Percentiles rank a stretch among this genome's conserved stretches.
Evolutionary conservation across 352 stramenopile species (phyloP).

Genomic region (Phytophthora pseudosyringae): DNA sequence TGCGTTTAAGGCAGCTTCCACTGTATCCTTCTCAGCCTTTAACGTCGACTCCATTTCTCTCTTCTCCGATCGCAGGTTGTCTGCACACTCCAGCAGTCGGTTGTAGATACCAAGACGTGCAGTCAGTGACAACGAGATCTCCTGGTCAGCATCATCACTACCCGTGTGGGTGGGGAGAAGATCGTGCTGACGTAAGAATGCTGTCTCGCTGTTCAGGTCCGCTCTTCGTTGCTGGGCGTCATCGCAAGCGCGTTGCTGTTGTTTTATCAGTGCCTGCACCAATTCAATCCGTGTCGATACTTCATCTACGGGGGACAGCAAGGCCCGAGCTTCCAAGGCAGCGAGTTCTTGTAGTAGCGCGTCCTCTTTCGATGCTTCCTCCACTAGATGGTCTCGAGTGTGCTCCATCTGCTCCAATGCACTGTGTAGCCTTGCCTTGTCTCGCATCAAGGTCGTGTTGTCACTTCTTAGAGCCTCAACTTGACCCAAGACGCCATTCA

Average conservation of each 20-base stretch:
- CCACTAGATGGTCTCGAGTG: slow-evolving; percentile 21
- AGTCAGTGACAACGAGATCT: slow-evolving; percentile 11
- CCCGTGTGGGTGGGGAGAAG: slow-evolving; percentile 10
- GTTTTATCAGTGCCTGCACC: slow-evolving; percentile 34
- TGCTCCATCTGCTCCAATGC: slow-evolving; percentile 27
- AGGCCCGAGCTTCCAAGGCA: not conserved
- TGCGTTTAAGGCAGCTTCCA: not conserved
- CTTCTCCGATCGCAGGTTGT: slow-evolving; percentile 20
- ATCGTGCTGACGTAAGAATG: slow-evolving; percentile 27
- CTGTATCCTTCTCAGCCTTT: slow-evolving; percentile 12
- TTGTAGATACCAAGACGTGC: slow-evolving; percentile 39
- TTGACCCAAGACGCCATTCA: slow-evolving; percentile 34
- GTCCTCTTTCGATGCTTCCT: slow-evolving; percentile 35
- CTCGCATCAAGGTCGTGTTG: slow-evolving; percentile 28
- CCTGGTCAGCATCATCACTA: not conserved
- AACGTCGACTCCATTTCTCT: slow-evolving; percentile 3
- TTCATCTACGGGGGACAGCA: not conserved
- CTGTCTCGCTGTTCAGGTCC: slow-evolving; percentile 17
- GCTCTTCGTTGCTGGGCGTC: slow-evolving; percentile 17
- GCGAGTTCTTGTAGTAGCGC: slow-evolving; percentile 30
- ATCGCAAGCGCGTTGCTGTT: slow-evolving; percentile 17
- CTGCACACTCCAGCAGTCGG: slow-evolving; percentile 18
- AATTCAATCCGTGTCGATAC: slow-evolving; percentile 31
- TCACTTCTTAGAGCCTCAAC: slow-evolving; percentile 34
- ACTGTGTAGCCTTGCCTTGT: slow-evolving; percentile 22